These are phyloP conservation scores for Ceratobasidium sp. DNA, from an alignment of 1,284 basidiomycete genomes.

Conservation along the genomic window DNA sequence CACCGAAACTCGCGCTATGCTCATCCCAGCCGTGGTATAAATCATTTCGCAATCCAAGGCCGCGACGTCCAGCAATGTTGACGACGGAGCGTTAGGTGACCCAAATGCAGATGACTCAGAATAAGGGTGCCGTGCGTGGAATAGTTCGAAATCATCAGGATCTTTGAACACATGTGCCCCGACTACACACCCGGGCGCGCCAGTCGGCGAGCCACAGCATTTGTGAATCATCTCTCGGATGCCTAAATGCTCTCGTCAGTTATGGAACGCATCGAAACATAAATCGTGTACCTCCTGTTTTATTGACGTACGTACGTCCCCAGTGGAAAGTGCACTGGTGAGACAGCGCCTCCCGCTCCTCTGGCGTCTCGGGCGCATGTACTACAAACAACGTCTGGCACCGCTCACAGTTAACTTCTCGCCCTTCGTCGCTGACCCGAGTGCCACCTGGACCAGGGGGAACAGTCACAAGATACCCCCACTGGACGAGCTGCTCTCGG, in stretches of 20 bases:
- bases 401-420: conserved; percentile 73
- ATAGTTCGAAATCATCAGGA: conserved; percentile 53
- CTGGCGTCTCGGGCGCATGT: conserved; percentile 60
- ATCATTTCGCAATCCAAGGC: conserved; percentile 79
- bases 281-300: conserved; percentile 60
- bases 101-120: conserved; percentile 49
- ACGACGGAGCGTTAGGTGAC: conserved; percentile 45
- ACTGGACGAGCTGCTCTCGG: conserved; percentile 63
- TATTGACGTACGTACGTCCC: conserved; percentile 69
- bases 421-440: conserved; percentile 70
- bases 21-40: conserved; percentile 87
- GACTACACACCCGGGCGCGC: conserved; percentile 49
- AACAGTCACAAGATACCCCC: conserved; percentile 74
- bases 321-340: conserved; percentile 77
- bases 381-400: conserved; percentile 75
- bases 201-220: conserved; percentile 62
- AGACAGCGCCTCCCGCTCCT: conserved; percentile 50
- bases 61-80: conserved; percentile 53
- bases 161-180: conserved; percentile 77
- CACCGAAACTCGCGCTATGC: conserved; percentile 85
- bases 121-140: conserved; percentile 80
- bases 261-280: background rate
- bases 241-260: conserved; percentile 55
- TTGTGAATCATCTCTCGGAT: conserved; percentile 66
- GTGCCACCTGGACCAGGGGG: conserved; percentile 66